Percentiles rank a stretch among this genome's conserved stretches.
Evolutionary conservation across 116 monocot species (phyloP).

Genomic region (Cymodocea nodosa): DNA sequence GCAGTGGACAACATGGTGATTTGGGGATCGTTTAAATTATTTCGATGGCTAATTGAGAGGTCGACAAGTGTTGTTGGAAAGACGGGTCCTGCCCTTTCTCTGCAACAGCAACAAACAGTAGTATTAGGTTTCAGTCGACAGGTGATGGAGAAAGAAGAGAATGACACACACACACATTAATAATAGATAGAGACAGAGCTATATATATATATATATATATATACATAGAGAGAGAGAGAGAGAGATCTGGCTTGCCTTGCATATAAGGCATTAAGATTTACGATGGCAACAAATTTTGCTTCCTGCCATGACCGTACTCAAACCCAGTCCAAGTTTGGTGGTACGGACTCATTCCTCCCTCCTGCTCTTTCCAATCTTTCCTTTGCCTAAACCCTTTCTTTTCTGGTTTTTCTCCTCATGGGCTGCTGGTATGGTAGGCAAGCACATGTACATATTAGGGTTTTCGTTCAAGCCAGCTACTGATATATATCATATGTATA

Average conservation of each 20-base stretch:
- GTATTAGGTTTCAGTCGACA: constrained; percentile 8
- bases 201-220: no score
- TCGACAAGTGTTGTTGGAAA: constrained; percentile 11
- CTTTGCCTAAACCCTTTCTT: neutral
- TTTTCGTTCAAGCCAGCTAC: no score
- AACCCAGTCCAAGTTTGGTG: constrained; percentile 5
- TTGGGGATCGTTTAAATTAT: neutral
- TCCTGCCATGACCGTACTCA: neutral
- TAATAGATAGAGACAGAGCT: no score
- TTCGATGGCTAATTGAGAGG: neutral
- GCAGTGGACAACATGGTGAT: neutral
- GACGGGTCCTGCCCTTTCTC: constrained; percentile 4
- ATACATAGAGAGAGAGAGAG: neutral
- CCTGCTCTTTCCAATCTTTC: constrained; percentile 4
- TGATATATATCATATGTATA: no score
- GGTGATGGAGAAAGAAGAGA: neutral
- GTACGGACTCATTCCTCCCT: neutral
- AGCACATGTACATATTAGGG: no score
- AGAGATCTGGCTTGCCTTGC: neutral
- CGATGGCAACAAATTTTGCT: constrained; percentile 4
- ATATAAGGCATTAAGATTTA: neutral
- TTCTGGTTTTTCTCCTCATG: neutral
- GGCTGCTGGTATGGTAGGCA: no score
- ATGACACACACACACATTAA: neutral
- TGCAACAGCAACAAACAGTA: constrained; percentile 10